Evolutionary conservation across 768 basidiomycete species (phyloP).

Genomic region (Naganishia vishniacii): DNA sequence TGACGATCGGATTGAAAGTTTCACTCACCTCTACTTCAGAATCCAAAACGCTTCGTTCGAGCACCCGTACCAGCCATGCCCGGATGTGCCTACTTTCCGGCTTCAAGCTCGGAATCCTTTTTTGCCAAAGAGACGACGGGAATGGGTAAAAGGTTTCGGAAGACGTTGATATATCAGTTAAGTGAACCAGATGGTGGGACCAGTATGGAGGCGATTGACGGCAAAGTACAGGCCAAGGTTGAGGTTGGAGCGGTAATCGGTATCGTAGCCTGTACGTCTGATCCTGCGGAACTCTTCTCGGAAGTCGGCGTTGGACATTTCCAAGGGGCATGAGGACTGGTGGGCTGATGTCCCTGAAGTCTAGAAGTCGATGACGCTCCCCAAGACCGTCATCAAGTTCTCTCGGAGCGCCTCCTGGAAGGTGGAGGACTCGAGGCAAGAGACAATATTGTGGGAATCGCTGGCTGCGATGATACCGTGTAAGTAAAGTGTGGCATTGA

Average conservation of each 20-base stretch:
- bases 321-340: conserved; percentile 55
- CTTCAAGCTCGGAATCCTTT: conserved; percentile 48
- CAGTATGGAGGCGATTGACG: conserved; percentile 59
- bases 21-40: conserved; percentile 53
- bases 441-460: conserved; percentile 56
- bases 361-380: conserved; percentile 54
- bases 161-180: conserved; percentile 56
- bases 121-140: conserved; percentile 57
- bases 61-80: conserved; percentile 61
- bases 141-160: conserved; percentile 57
- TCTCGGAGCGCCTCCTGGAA: conserved; percentile 59
- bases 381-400: conserved; percentile 55
- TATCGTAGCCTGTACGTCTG: conserved; percentile 57
- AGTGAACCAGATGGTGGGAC: conserved; percentile 57
- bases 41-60: conserved; percentile 61
- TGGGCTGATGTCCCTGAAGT: conserved; percentile 58
- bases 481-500: too few relatives aligned
- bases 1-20: too few relatives aligned
- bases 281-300: conserved; percentile 54
- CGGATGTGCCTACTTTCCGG: conserved; percentile 61
- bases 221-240: conserved; percentile 58
- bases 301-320: conserved; percentile 54
- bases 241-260: conserved; percentile 66
- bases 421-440: conserved; percentile 59
- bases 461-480: too few relatives aligned